Conservation (phyloP, 2,329 filamentous ascomycete genomes). For the Exophiala calicioides region DNA sequence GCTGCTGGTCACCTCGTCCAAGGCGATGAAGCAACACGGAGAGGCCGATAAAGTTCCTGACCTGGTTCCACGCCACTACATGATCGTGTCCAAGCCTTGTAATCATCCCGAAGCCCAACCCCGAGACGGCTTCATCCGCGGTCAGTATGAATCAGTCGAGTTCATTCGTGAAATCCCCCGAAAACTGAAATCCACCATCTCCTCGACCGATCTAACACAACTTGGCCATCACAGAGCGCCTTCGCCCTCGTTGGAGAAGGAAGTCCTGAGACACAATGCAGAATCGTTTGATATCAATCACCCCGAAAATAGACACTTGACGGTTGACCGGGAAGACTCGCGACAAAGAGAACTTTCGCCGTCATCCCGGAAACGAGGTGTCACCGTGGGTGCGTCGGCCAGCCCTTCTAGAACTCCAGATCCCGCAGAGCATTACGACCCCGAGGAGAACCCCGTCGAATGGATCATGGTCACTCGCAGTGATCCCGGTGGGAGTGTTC, state of each 20-base stretch:
- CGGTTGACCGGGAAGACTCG: slow-evolving; percentile 15
- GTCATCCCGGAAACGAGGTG: slow-evolving; percentile 20
- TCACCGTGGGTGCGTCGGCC: slow-evolving; percentile 20
- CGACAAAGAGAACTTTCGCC: slow-evolving; percentile 21
- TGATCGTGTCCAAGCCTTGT: slow-evolving; percentile 85
- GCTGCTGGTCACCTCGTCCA: slow-evolving; percentile 67
- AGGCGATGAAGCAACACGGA: slow-evolving; percentile 37
- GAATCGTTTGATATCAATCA: too few species aligned
- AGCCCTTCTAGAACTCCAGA: slow-evolving; percentile 9
- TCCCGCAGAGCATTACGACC: slow-evolving; percentile 38
- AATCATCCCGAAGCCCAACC: slow-evolving; percentile 71
- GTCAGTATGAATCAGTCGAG: slow-evolving; percentile 88
- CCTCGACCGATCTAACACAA: slow-evolving; percentile 46
- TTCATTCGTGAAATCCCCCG: slow-evolving; percentile 80
- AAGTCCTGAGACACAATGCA: slow-evolving; percentile 49
- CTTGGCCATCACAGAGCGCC: slow-evolving; percentile 29
- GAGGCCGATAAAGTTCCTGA: slow-evolving; percentile 28
- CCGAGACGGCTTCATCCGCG: slow-evolving; percentile 73
- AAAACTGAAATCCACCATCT: slow-evolving; percentile 48
- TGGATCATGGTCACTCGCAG: slow-evolving; percentile 93
- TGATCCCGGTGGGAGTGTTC: slow-evolving; percentile 85
- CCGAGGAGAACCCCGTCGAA: slow-evolving; percentile 68
- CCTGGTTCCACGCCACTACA: slow-evolving; percentile 65
- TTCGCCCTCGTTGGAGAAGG: slow-evolving; percentile 39
- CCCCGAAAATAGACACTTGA: slow-evolving; percentile 15